Percentiles rank a stretch among this genome's conserved stretches.
Conservation (phyloP, 2,329 filamentous ascomycete species). For the Cladosporium halotolerans region DNA sequence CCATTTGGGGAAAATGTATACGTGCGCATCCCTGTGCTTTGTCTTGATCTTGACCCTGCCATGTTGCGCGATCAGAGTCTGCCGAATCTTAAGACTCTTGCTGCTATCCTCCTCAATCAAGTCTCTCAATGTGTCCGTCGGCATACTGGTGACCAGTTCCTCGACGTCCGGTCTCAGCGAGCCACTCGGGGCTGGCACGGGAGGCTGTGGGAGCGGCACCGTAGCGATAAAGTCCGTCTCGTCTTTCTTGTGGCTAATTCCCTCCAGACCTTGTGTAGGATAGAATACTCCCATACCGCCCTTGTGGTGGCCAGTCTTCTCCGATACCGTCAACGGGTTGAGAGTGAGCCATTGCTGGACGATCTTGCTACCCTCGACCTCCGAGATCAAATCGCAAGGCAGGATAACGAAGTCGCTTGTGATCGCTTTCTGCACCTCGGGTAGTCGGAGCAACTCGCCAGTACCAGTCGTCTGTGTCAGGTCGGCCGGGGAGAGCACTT, state of each 20-base stretch:
- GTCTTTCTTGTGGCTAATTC: conserved; percentile 70
- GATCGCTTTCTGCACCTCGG: conserved; percentile 72
- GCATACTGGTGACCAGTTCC: conserved; percentile 78
- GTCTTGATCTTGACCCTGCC: conserved; percentile 73
- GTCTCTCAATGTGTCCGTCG: conserved; percentile 84
- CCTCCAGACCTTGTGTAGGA: conserved; percentile 66
- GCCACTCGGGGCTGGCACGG: conserved; percentile 54
- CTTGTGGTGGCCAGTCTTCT: conserved; percentile 55
- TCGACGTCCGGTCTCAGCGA: conserved; percentile 64
- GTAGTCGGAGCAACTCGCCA: conserved; percentile 76
- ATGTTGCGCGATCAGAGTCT: conserved; percentile 66
- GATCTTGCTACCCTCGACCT: conserved; percentile 74
- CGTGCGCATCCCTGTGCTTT: conserved; percentile 81
- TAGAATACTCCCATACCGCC: conserved; percentile 90
- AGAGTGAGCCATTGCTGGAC: conserved; percentile 90
- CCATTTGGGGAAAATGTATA: conserved; percentile 93
- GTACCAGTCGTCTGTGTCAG: conserved; percentile 83
- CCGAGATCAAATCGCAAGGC: conserved; percentile 89
- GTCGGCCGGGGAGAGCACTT: conserved; percentile 67
- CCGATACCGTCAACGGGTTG: conserved; percentile 42
- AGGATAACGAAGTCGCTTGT: conserved; percentile 83
- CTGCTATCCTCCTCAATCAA: conserved; percentile 65
- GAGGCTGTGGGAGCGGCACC: conserved; percentile 55
- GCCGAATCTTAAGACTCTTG: conserved; percentile 66
- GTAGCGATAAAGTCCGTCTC: conserved; percentile 90